Evolutionary conservation across 139 green algal genomes (phyloP).

Genomic region (Chlorella sp.): DNA sequence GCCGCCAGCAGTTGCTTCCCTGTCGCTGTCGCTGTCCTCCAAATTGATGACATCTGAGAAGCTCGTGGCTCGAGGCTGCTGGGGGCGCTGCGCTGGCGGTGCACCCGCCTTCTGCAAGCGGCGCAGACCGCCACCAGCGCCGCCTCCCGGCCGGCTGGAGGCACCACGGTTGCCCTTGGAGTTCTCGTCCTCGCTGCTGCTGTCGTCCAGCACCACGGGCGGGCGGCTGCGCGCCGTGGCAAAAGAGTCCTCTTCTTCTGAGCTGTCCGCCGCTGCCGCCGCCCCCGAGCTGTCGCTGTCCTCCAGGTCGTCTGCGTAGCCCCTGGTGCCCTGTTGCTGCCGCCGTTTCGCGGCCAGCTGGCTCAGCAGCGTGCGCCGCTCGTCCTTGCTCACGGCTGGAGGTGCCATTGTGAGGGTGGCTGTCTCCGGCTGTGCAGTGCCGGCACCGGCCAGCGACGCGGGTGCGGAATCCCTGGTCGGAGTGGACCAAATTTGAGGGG

Average conservation of each 20-base stretch:
- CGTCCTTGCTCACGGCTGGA: neutral
- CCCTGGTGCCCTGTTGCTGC: neutral
- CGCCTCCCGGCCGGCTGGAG: neutral
- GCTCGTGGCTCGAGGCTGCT: neutral
- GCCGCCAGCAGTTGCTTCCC: neutral
- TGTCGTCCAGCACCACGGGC: neutral
- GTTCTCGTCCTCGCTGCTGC: slow-evolving; percentile 23
- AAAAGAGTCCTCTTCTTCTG: neutral
- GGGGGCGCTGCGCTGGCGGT: neutral
- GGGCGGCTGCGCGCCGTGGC: neutral
- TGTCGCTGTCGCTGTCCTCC: neutral
- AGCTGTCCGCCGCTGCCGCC: neutral
- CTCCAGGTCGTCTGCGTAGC: neutral
- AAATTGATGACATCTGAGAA: neutral
- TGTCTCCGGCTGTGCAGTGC: too few species aligned
- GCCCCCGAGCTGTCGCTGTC: neutral
- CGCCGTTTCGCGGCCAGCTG: neutral
- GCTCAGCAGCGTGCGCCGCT: neutral
- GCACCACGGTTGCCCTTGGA: neutral
- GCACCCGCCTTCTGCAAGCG: slow-evolving; percentile 12
- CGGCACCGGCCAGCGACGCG: too few species aligned
- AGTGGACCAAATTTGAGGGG: too few species aligned
- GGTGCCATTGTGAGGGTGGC: too few species aligned
- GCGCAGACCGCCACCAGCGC: neutral
- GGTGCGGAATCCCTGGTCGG: too few species aligned